Evolutionary conservation across 805 yeast genomes (phyloP).

Genomic region (Candida vartiovaarae): DNA sequence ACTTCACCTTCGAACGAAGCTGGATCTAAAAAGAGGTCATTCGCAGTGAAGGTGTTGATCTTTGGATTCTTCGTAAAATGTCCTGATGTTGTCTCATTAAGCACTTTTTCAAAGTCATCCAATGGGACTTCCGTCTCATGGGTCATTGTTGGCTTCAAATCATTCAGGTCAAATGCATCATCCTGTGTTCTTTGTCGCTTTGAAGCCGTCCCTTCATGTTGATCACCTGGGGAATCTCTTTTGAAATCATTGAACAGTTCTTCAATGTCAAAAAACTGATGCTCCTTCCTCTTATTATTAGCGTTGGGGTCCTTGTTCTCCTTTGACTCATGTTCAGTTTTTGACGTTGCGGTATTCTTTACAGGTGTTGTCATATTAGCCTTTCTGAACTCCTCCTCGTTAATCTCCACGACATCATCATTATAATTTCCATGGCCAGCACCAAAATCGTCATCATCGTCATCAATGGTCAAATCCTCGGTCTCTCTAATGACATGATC

Average conservation of each 20-base stretch:
- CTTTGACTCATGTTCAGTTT: no score
- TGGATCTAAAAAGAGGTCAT: no score
- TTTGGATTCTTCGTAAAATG: no score
- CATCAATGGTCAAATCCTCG: neutral
- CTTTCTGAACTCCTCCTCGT: conserved; percentile 1
- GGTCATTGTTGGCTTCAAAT: neutral
- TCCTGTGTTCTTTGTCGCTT: neutral
- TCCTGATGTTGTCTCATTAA: neutral
- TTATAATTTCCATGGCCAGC: neutral
- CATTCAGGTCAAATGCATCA: neutral
- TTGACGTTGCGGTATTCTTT: no score
- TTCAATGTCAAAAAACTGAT: neutral
- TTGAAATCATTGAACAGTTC: neutral
- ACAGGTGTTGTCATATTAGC: neutral
- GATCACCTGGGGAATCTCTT: neutral
- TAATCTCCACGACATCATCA: conserved; percentile 8
- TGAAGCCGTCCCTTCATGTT: neutral
- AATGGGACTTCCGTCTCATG: neutral
- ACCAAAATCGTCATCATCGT: neutral
- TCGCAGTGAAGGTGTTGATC: no score
- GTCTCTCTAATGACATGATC: neutral
- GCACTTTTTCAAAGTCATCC: neutral
- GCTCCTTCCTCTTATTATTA: no score
- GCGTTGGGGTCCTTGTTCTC: no score
- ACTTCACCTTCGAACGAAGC: no score